phyloP scores from a whole-genome alignment of 2,329 filamentous ascomycete species.

The Curvularia eragrostidis region DNA sequence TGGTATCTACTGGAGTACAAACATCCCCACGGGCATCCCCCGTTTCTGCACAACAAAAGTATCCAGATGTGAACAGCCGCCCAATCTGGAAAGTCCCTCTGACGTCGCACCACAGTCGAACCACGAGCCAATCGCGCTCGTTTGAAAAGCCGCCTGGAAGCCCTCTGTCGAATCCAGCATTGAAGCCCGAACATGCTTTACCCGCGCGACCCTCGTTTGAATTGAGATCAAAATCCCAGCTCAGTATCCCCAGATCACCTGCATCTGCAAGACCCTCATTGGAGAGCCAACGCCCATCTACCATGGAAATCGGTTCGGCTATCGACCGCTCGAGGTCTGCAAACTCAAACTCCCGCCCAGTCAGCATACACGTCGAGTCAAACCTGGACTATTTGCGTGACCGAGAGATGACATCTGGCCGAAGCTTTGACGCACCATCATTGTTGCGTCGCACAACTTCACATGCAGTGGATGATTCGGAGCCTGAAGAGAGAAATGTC shows the following conservation, averaged over 20 bases:
- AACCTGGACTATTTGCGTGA: slow-evolving; percentile 84
- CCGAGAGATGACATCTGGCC: slow-evolving; percentile 64
- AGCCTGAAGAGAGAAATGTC: slow-evolving; percentile 69
- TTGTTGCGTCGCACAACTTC: slow-evolving; percentile 38
- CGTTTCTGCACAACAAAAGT: slow-evolving; percentile 37
- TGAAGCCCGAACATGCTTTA: slow-evolving; percentile 49
- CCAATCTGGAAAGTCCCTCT: slow-evolving; percentile 64
- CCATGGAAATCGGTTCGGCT: slow-evolving; percentile 66
- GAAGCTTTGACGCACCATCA: slow-evolving; percentile 42
- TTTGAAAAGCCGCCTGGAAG: slow-evolving; percentile 48
- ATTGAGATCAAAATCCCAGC: slow-evolving; percentile 59
- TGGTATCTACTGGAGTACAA: slow-evolving; percentile 81
- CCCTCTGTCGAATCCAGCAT: slow-evolving; percentile 31
- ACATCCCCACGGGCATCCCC: slow-evolving; percentile 64
- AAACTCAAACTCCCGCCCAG: slow-evolving; percentile 73
- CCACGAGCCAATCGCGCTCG: slow-evolving; percentile 58
- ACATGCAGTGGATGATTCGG: slow-evolving; percentile 42
- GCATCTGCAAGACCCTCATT: slow-evolving; percentile 71
- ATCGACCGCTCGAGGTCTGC: slow-evolving; percentile 67
- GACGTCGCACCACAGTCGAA: slow-evolving; percentile 51
- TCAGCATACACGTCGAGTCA: slow-evolving; percentile 82
- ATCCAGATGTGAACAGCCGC: slow-evolving; percentile 50
- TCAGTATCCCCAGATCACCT: slow-evolving; percentile 61
- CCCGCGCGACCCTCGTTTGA: slow-evolving; percentile 54
- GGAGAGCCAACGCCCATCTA: slow-evolving; percentile 71